These are phyloP conservation scores for Boletus speciosus DNA, from an alignment of 768 basidiomycete genomes.

Conservation along the genomic window DNA sequence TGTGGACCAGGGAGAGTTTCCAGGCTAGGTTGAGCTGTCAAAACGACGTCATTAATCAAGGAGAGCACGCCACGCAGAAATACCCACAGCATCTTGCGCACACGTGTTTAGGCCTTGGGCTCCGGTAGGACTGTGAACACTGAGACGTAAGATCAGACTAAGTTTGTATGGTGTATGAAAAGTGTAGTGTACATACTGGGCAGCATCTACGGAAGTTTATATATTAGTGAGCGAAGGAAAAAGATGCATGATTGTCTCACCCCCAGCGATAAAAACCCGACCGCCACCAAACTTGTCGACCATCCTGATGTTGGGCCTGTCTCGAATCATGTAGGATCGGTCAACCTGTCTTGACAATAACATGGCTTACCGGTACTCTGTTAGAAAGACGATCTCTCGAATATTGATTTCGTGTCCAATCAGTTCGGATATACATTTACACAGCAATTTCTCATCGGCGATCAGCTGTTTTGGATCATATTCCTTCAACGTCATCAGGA, in stretches of 20 bases:
- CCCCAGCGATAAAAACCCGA: conserved; percentile 47
- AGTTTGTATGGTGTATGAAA: background rate
- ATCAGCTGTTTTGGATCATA: conserved; percentile 16
- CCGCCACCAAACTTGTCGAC: conserved; percentile 39
- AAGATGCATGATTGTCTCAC: conserved; percentile 11
- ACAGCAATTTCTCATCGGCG: conserved; percentile 23
- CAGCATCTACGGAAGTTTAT: conserved; percentile 36
- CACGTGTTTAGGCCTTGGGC: conserved; percentile 36
- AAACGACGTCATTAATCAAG: background rate
- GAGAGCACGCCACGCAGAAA: background rate
- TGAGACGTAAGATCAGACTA: background rate
- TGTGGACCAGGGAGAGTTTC: conserved; percentile 44
- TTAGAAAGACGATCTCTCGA: conserved; percentile 23
- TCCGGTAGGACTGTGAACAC: conserved; percentile 24
- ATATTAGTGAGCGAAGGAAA: background rate
- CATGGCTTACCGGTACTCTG: conserved; percentile 27
- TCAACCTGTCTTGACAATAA: conserved; percentile 5
- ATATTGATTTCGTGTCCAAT: conserved; percentile 32
- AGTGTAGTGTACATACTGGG: conserved; percentile 29
- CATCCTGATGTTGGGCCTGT: conserved; percentile 48
- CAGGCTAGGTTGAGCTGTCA: conserved; percentile 40
- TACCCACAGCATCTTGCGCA: conserved; percentile 39
- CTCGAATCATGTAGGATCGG: background rate
- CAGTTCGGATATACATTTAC: conserved; percentile 26
- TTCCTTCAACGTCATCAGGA: conserved; percentile 1